phyloP scores from a whole-genome alignment of 495 filamentous ascomycete genomes.

The Aspergillus incahuasiensis region DNA sequence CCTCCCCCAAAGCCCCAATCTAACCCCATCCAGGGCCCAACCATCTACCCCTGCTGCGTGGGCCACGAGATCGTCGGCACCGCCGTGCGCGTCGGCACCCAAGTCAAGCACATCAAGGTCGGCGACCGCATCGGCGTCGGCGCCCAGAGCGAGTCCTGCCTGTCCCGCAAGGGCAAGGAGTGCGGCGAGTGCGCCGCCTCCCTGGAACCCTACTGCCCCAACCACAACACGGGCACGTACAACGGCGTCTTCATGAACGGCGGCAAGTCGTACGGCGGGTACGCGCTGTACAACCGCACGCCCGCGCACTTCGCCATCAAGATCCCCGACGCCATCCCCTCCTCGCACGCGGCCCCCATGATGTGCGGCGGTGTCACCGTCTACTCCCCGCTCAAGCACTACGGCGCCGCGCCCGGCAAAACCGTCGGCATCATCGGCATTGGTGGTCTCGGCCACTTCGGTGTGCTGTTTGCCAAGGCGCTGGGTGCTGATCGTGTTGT shows the following conservation, averaged over 20 bases:
- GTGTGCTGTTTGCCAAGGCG: constrained; percentile 59
- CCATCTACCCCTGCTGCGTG: constrained; percentile 66
- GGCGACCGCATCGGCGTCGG: constrained; percentile 88
- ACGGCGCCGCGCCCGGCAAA: constrained; percentile 76
- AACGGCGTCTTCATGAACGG: constrained; percentile 43
- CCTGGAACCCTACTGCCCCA: constrained; percentile 62
- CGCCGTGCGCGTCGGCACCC: constrained; percentile 66
- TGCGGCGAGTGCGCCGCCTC: constrained; percentile 66
- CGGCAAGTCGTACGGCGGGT: constrained; percentile 61
- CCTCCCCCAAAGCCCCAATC: background rate
- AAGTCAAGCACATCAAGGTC: constrained; percentile 60
- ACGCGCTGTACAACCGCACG: constrained; percentile 67
- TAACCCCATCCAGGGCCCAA: constrained; percentile 32
- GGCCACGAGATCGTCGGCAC: constrained; percentile 84
- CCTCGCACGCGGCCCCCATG: constrained; percentile 70
- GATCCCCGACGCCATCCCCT: constrained; percentile 62
- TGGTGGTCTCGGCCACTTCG: constrained; percentile 76
- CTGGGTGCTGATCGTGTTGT: constrained; percentile 73
- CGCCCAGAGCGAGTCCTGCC: constrained; percentile 71
- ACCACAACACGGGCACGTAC: constrained; percentile 48
- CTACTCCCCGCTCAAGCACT: constrained; percentile 68
- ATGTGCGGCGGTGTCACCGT: constrained; percentile 79
- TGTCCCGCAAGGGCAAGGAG: constrained; percentile 46
- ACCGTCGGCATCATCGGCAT: constrained; percentile 78
- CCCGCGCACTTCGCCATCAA: constrained; percentile 72